Base-by-base conservation (phyloP, 2,329 filamentous ascomycete genomes). In the Dactylellina haptotyla region DNA sequence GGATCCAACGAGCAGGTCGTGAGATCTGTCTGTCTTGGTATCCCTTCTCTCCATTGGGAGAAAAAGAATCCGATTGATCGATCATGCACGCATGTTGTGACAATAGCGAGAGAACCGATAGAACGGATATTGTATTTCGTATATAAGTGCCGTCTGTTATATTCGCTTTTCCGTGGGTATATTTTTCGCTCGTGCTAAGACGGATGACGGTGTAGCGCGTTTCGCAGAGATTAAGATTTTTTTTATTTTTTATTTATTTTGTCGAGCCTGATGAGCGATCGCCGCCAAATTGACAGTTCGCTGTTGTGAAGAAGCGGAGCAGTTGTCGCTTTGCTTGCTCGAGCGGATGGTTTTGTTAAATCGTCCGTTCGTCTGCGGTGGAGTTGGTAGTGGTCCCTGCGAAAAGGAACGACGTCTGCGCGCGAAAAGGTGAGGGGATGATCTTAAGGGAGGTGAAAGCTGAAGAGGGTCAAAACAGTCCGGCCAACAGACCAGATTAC, bases 1-100 rank as follows among this genome's bases (percentile, higher is more conserved):
- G 54, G 69, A 66, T 73, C 61, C 48, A 56, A 73, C 61, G 61
- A 72, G 54, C 58, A 61, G 59, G 66, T 57, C 66, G 66, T 58
- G 66, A 71, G 57, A 71, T 71, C 66, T 46, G 50, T 71, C 58
- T 64, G 50, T 71, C 58, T 64, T 56, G 54, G 34, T 65, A 51
- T 63, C 50, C 58, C 45, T 72, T 57, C 30, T 73, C 69, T 73
- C 69, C 69, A 73, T 73, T 46, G 56, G 61, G n/a, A n/a, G n/a
- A 54, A 56, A 59, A 59, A 65, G 39, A 14, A 23, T 50, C 28
- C 54, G 45, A 54, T 37, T 28, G 51, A 37, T 34, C 16, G 53
- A 54, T 72, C 53, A 72, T 51, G 56, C 50, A 59, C 45, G 30
- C 67, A 72, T 70, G 32, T 26, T 51, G 53, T 28, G 46, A 48